These are phyloP conservation scores for Fulvia fulva DNA, from an alignment of 2,329 filamentous ascomycete species.

Conservation along the genomic window DNA sequence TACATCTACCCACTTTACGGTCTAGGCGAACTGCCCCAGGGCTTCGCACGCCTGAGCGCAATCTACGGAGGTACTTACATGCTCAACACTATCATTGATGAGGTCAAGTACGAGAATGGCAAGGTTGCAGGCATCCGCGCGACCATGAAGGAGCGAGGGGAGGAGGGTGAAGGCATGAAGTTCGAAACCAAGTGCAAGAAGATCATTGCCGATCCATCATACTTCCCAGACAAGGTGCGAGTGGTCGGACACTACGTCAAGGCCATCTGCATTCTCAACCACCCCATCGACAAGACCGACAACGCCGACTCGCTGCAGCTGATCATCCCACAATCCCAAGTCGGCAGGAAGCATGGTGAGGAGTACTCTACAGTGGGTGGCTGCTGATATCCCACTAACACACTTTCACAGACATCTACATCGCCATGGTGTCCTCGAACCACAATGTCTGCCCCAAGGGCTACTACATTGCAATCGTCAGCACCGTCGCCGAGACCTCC, in stretches of 20 bases:
- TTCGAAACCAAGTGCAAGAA: conserved; percentile 95
- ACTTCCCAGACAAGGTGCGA: conserved; percentile 87
- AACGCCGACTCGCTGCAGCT: conserved; percentile 87
- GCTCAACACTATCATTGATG: conserved; percentile 92
- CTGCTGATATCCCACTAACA: neutral
- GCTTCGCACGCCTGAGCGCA: conserved; percentile 92
- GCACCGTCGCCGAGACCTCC: conserved; percentile 86
- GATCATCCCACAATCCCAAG: conserved; percentile 96
- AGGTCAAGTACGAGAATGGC: conserved; percentile 70
- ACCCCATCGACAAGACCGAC: conserved; percentile 85
- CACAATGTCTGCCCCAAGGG: conserved; percentile 99
- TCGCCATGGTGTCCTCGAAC: conserved; percentile 88
- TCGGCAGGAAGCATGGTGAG: conserved; percentile 91
- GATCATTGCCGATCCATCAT: conserved; percentile 93
- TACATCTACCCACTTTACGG: conserved; percentile 99
- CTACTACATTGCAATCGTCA: conserved; percentile 98
- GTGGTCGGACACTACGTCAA: conserved; percentile 87
- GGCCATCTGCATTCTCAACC: conserved; percentile 95
- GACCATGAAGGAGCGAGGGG: conserved; percentile 85
- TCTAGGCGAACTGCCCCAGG: conserved; percentile 92
- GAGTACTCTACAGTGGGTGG: conserved; percentile 3
- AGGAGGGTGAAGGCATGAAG: conserved; percentile 71
- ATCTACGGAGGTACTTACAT: conserved; percentile 99
- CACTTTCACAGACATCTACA: conserved; percentile 72
- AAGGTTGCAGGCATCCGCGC: conserved; percentile 97